Base-by-base conservation (phyloP, 768 basidiomycete genomes). In the Hericium alpestre region DNA sequence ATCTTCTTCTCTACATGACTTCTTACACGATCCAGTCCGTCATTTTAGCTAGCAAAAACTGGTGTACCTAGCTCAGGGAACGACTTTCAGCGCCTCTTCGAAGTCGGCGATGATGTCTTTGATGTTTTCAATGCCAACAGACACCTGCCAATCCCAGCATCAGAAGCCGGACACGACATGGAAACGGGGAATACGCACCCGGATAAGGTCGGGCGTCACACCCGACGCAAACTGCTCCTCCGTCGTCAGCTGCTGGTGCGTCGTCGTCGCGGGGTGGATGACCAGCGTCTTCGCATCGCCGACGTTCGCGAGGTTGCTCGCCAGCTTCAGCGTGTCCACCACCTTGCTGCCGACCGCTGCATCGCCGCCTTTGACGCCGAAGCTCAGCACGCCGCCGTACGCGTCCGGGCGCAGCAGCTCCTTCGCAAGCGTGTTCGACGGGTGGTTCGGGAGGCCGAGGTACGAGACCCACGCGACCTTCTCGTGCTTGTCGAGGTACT, bases 211-310 rank as follows among this genome's bases (percentile, higher is more conserved):
- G 0, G 82, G 79, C 1, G 84, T 83, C 10, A 90, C 86, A 7
- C 89, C 89, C n/a, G 82, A 75, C 6, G 75, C 71, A 10, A 75
- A 58, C 63, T 82, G 82, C 65, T 90, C 88, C 55, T 76, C 79
- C 20, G 69, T 71, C 0, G 74, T 75, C 51, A 90, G 72, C 67
- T 90, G 87, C 40, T 81, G 74, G 64, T 92, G 89, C 0, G 89
- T 91, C 22, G 90, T 90, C 22, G 79, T 78, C 4, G 83, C 85
- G 1, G 89, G 87, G 64, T 87, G 85, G 57, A 90, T 87, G 41
- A 87, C 84, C 15, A 91, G 77, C 7, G 84, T 88, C 71, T 90
- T 89, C n/a, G 84, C 82, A 58, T 86, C 84, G 25, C 82, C 85
- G 23, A 88, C 83, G 64, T 89, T 89, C 12, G 85, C 86, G 9